Percentiles rank a stretch among this genome's conserved stretches.
Evolutionary conservation across 2,329 filamentous ascomycete species (phyloP).

Genomic region (Drechslerella coelobrocha): DNA sequence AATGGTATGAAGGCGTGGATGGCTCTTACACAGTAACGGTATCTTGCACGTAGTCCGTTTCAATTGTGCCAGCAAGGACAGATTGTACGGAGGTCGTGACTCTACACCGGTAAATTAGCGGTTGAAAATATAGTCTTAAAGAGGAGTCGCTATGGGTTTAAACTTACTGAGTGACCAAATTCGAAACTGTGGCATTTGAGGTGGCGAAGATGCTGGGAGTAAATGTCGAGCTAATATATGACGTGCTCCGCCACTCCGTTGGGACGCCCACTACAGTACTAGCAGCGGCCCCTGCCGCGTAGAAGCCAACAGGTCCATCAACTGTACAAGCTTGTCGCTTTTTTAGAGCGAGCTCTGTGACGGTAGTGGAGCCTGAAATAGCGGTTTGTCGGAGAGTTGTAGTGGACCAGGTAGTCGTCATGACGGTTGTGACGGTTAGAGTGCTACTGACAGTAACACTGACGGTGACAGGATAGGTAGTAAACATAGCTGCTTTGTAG

Average conservation of each 20-base stretch:
- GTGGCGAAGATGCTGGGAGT: background rate
- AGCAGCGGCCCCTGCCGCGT: background rate
- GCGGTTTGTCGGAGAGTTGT: background rate
- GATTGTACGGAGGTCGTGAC: background rate
- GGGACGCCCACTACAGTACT: background rate
- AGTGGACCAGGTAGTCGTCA: constrained; percentile 16
- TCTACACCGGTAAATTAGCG: background rate
- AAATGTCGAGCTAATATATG: background rate
- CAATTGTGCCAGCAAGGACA: background rate
- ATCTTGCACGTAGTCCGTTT: background rate
- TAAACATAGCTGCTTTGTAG: background rate
- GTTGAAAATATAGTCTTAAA: too few species aligned
- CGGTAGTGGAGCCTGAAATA: background rate
- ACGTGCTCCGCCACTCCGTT: background rate
- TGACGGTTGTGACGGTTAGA: background rate
- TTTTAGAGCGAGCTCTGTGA: background rate
- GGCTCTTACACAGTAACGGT: background rate
- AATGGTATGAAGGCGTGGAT: background rate
- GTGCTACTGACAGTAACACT: constrained; percentile 12
- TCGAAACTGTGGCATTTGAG: too few species aligned
- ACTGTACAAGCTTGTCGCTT: constrained; percentile 14
- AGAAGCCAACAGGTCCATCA: constrained; percentile 19
- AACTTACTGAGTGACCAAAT: too few species aligned
- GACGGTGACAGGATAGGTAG: background rate
- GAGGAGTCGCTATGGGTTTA: too few species aligned